Evolutionary conservation across 345 rosid genomes (phyloP), one percentile per base, ranked within the genome.

Genomic region (Murraya paniculata): DNA sequence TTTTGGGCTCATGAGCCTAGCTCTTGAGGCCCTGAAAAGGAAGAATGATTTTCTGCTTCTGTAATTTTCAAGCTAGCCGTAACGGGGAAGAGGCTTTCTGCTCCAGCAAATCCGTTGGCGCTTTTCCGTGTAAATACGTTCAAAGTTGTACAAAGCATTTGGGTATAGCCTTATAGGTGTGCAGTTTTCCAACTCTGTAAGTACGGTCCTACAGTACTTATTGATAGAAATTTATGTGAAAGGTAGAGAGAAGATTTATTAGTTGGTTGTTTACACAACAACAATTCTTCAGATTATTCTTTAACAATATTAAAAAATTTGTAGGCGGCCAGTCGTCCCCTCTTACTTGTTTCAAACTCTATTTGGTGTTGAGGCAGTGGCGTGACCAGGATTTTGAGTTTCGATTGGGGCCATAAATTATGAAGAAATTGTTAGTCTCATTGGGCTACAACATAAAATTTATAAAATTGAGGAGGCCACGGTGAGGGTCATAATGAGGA

Each of bases 1-100:
- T 96, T 94, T 82, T 96, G 99, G 98, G 96, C 94, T 2, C 88
- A 92, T 62, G 99, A 95, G 78, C 81, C 94, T 55, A 82, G 79
- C 77, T 89, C 90, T 62, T 93, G 92, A 8, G 25, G 27, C 60
- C 9, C 36, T 9, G 33, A n/a, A 2, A 73, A 28, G 25, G 10
- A 64, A 48, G 28, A 41, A 30, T 13, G 14, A 60, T 14, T 6
- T 62, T 30, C 9, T 35, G 69, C 41, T 18, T 21, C 56, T 19
- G 28, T 59, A 24, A 41, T 36, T 36, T 25, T 48, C 39, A 5
- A 28, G 67, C 70, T 2, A 33, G 18, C 75, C 64, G 38, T 18
- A n/a, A 30, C 71, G 24, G 4, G 31, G 16, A 80, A 65, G 73
- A 45, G 65, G 64, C 53, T 48, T 25, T 73, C 45, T 50, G 27